Conservation (phyloP, 139 green algal species). For the Tetraselmis striata region DNA sequence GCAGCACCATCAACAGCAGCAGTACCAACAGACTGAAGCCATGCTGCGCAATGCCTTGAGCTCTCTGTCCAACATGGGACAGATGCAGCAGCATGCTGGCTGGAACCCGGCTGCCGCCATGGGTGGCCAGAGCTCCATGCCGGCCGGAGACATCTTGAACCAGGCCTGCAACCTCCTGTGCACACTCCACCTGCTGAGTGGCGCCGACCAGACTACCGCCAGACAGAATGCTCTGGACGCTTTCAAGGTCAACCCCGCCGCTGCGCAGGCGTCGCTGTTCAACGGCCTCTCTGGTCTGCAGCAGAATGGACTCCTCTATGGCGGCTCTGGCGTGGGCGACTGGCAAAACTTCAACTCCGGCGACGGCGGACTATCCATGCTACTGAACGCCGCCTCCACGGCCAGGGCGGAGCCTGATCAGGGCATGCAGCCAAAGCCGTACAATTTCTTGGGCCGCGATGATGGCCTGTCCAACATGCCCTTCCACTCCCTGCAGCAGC, state of each 20-base stretch:
- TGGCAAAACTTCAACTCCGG: not conserved
- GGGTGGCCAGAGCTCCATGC: not conserved
- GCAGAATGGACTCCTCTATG: not conserved
- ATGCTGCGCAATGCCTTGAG: not conserved
- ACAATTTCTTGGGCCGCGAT: not conserved
- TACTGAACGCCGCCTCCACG: not conserved
- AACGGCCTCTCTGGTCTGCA: not conserved
- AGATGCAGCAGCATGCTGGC: not conserved
- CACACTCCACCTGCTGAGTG: not conserved
- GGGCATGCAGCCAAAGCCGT: not conserved
- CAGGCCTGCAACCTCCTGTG: not conserved
- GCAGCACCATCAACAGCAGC: not conserved
- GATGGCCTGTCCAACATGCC: not conserved
- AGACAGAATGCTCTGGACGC: not conserved
- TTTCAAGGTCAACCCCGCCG: not conserved
- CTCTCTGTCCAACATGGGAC: not conserved
- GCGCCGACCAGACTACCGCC: not conserved
- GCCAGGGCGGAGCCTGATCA: no score
- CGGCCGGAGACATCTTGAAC: not conserved
- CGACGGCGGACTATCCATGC: not conserved
- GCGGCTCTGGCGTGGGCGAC: not conserved
- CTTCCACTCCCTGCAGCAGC: not conserved
- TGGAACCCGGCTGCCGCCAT: not conserved
- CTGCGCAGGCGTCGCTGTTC: not conserved
- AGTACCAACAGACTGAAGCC: not conserved